Evolutionary conservation across 371 early-diverging fungal species (phyloP), one percentile per base, ranked within the genome.

Genomic region (Rhizopus stolonifer): DNA sequence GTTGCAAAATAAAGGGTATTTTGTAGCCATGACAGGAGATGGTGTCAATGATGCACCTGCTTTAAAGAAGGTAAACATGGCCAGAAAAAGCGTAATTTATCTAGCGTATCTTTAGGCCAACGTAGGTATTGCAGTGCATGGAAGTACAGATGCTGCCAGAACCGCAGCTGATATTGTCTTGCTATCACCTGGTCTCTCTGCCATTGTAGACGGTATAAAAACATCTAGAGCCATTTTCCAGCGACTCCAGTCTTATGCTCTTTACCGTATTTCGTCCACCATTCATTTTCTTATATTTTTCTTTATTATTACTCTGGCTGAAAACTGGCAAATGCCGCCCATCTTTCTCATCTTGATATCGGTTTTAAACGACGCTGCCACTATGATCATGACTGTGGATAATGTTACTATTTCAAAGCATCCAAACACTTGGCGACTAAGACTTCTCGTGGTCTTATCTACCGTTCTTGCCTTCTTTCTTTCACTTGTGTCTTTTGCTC

Each of bases 131-230:
- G 92, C 93, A 14, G 90, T 93, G 31, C 82, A 90, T 23, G 89
- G 90, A 18, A 89, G 91, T 55, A 94, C 95, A 7, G 96, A 96
- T 63, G 94, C 95, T 5, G 94, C 95, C 18, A 84, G 95, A 24
- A 86, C 91, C 1, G 96, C 96, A 6, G 86, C 94, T 14, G 96
- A 96, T 71, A 93, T 96, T 64, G 94, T 96, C 4, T 64, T 96
- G 46, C 61, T 92, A n/a, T 86, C 91, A 17, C 84, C 90, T 2
- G 93, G 94, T 19, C 80, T 95, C 21, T 83, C 89, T 25, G 90
- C 94, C 0, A 95, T 95, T 56, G 87, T 92, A 33, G 91, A 92
- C 58, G 94, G 91, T 23, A 83, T 94, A 56, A 65, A 80, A 40
- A 80, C 89, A 10, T 91, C 92, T 10, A 85, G 94, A 50, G 86